A percentile compares a stretch with the other conserved stretches of the same genome.
These are phyloP conservation scores for Novymonas esmeraldas DNA, from an alignment of 208 protist species.

Conservation along the genomic window DNA sequence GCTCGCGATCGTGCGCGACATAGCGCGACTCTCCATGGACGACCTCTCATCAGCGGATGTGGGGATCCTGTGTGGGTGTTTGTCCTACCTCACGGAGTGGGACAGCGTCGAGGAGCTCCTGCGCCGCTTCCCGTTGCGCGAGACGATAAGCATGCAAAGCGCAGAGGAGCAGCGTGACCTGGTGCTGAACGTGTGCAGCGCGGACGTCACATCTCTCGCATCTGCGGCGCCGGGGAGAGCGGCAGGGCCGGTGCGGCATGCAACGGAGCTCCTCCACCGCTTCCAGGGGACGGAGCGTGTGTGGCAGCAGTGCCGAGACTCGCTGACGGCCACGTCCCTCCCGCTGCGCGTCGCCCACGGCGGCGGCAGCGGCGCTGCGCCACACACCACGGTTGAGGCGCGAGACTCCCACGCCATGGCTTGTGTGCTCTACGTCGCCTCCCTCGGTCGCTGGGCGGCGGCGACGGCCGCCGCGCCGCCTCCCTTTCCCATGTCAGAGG, in stretches of 20 bases:
- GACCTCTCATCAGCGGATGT: slow-evolving; percentile 26
- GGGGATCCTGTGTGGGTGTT: slow-evolving; percentile 41
- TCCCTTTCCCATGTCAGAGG: slow-evolving; percentile 11
- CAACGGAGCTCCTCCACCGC: background rate
- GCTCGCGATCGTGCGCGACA: slow-evolving; percentile 18
- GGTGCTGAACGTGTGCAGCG: slow-evolving; percentile 34
- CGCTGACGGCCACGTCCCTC: slow-evolving; percentile 10
- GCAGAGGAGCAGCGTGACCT: slow-evolving; percentile 40
- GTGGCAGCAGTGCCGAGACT: slow-evolving; percentile 13
- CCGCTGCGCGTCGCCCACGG: background rate
- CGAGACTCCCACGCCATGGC: slow-evolving; percentile 17
- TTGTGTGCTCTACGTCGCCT: slow-evolving; percentile 5
- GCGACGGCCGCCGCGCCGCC: background rate
- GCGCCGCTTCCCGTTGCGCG: slow-evolving; percentile 39
- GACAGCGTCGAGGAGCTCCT: slow-evolving; percentile 41
- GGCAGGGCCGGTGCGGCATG: background rate
- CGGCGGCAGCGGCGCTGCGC: background rate
- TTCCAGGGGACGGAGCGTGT: background rate
- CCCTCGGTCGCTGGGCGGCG: slow-evolving; percentile 9
- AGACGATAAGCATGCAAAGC: slow-evolving; percentile 34
- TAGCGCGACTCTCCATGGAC: slow-evolving; percentile 33
- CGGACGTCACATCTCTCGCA: background rate
- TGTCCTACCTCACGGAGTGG: slow-evolving; percentile 37
- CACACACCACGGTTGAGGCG: background rate
- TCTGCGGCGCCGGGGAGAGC: background rate